phyloP scores from a whole-genome alignment of 2,329 filamentous ascomycete genomes.

The Cytospora paraplurivora region DNA sequence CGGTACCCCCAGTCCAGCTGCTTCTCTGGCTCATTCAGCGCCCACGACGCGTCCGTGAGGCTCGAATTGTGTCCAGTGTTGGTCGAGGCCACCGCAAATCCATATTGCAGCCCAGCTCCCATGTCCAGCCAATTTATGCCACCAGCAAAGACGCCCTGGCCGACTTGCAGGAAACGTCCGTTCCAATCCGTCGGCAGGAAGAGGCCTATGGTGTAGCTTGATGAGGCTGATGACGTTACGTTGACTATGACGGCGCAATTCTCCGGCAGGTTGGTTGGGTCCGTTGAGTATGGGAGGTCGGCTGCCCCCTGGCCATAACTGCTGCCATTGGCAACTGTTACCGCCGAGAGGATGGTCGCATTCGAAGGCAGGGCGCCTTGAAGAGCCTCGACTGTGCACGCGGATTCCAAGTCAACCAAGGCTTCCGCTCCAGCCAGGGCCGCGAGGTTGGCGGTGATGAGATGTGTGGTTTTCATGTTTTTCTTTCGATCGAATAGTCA shows the following conservation, averaged over 20 bases:
- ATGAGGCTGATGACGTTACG: constrained; percentile 38
- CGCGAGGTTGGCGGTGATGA: neutral
- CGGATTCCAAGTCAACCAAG: no score
- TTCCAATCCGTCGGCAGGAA: constrained; percentile 45
- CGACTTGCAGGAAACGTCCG: constrained; percentile 40
- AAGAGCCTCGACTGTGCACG: constrained; percentile 30
- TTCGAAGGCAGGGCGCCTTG: constrained; percentile 32
- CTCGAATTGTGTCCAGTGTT: constrained; percentile 47
- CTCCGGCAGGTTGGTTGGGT: constrained; percentile 42
- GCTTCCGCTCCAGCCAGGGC: constrained; percentile 1
- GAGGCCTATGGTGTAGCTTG: constrained; percentile 42
- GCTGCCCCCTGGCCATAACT: constrained; percentile 41
- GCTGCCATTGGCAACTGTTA: constrained; percentile 36
- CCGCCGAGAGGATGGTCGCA: constrained; percentile 36
- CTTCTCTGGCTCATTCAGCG: constrained; percentile 40
- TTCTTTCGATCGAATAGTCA: neutral
- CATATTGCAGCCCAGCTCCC: constrained; percentile 38
- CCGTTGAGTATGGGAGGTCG: constrained; percentile 40
- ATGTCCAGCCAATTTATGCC: constrained; percentile 39
- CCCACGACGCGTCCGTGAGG: constrained; percentile 41
- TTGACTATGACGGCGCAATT: constrained; percentile 43
- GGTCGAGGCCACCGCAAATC: constrained; percentile 47
- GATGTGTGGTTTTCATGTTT: constrained; percentile 1
- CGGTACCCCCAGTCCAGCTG: constrained; percentile 45
- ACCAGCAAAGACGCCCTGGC: constrained; percentile 44